phyloP scores from a whole-genome alignment of 768 basidiomycete species.

The Russula dissimulans region DNA sequence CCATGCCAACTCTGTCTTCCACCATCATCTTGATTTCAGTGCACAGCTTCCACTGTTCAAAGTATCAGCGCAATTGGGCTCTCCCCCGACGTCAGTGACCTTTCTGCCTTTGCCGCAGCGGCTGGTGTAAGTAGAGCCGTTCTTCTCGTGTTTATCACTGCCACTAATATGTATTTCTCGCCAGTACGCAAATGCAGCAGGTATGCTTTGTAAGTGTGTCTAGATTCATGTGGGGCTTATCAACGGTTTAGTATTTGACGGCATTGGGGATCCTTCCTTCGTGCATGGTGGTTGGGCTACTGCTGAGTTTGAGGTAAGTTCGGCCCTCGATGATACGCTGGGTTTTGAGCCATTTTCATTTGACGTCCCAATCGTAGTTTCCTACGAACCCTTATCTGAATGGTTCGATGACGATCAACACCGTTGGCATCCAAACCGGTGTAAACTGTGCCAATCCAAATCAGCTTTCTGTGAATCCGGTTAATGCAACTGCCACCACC shows the following conservation, averaged over 20 bases:
- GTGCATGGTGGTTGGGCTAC: conserved; percentile 43
- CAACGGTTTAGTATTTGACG: conserved; percentile 36
- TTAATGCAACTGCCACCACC: conserved; percentile 28
- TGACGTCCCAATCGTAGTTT: conserved; percentile 28
- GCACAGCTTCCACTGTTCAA: conserved; percentile 5
- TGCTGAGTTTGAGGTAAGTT: conserved; percentile 40
- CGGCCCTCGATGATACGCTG: not conserved
- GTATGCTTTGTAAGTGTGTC: not conserved
- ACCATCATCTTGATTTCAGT: not conserved
- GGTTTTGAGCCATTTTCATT: not conserved
- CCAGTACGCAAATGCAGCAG: conserved; percentile 17
- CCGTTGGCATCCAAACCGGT: conserved; percentile 38
- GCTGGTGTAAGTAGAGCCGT: conserved; percentile 23
- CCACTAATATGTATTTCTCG: not conserved
- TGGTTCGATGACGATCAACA: conserved; percentile 43
- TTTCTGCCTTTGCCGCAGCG: conserved; percentile 11
- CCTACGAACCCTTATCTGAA: conserved; percentile 38
- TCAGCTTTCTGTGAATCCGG: conserved; percentile 14
- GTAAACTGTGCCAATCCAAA: conserved; percentile 40
- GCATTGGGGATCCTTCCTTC: conserved; percentile 50
- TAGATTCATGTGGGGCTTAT: conserved; percentile 26
- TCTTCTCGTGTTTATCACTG: conserved; percentile 25
- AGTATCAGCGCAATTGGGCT: conserved; percentile 14
- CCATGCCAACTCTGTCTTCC: not conserved
- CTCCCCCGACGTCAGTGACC: not conserved